Conservation (phyloP, 768 basidiomycete genomes). For the Pisolithus albus region DNA sequence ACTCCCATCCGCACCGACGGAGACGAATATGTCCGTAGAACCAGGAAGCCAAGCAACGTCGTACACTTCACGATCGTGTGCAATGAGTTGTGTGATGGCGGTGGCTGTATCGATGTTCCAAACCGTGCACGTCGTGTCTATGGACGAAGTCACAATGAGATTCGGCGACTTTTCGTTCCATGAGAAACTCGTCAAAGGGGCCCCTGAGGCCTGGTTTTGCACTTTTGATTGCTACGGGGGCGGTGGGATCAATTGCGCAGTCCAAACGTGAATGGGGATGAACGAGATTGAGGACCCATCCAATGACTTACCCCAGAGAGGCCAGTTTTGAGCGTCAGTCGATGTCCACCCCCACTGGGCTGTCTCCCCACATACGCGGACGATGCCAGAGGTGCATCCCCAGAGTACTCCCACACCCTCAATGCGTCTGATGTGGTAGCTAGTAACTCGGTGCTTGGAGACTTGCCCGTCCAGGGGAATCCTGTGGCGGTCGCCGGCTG, state of each 20-base stretch:
- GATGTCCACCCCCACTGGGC: constrained; percentile 50
- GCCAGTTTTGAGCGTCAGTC: constrained; percentile 65
- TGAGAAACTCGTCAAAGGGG: constrained; percentile 93
- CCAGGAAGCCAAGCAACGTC: constrained; percentile 98
- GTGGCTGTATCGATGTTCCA: constrained; percentile 96
- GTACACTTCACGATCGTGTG: constrained; percentile 93
- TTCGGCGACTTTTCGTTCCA: constrained; percentile 94
- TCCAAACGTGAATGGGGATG: constrained; percentile 5
- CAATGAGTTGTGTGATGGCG: constrained; percentile 95
- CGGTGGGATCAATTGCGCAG: neutral
- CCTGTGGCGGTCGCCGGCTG: constrained; percentile 68
- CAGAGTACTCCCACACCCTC: constrained; percentile 83
- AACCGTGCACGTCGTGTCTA: constrained; percentile 97
- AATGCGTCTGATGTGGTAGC: constrained; percentile 94
- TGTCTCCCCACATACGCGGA: constrained; percentile 69
- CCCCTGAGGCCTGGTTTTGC: constrained; percentile 73
- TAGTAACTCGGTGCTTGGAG: constrained; percentile 66
- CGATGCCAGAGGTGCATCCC: constrained; percentile 51
- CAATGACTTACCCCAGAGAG: constrained; percentile 64
- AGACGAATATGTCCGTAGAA: constrained; percentile 95
- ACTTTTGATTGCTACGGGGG: constrained; percentile 74
- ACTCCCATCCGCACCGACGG: constrained; percentile 95
- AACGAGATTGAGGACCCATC: constrained; percentile 2
- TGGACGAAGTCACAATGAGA: constrained; percentile 92
- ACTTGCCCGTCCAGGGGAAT: constrained; percentile 65